These are phyloP conservation scores for Platanthera zijinensis DNA, from an alignment of 106 monocot species.

Conservation along the genomic window DNA sequence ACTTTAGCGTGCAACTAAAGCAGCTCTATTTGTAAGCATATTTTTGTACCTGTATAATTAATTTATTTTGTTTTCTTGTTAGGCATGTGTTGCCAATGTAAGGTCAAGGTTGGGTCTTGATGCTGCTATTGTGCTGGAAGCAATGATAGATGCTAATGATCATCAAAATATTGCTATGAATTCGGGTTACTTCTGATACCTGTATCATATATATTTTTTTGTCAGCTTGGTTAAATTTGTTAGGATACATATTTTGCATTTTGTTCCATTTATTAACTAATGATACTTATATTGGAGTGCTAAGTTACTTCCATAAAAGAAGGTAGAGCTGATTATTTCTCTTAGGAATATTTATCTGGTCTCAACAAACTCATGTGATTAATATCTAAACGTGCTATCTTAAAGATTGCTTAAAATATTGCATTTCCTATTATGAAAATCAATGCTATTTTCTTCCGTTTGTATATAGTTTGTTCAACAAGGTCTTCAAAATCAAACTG, in stretches of 20 bases:
- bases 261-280: background rate
- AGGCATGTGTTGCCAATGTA: constrained; percentile 31
- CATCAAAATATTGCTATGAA: constrained; percentile 10
- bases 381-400: background rate
- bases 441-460: background rate
- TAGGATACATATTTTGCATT: background rate
- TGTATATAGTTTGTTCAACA: background rate
- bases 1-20: background rate
- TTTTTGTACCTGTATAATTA: background rate
- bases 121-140: constrained; percentile 46
- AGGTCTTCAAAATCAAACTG: background rate
- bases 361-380: background rate
- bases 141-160: constrained; percentile 31
- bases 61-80: constrained; percentile 6
- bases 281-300: background rate
- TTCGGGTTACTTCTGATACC: constrained; percentile 21
- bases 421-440: background rate
- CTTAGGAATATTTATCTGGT: background rate
- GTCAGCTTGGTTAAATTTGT: constrained; percentile 1
- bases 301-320: background rate
- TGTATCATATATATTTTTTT: background rate
- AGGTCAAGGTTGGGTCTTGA: constrained; percentile 19
- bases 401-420: background rate
- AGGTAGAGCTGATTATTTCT: background rate
- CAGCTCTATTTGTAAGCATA: background rate